phyloP scores from a whole-genome alignment of 805 yeast species.

The Maudiozyma barnettii region DNA sequence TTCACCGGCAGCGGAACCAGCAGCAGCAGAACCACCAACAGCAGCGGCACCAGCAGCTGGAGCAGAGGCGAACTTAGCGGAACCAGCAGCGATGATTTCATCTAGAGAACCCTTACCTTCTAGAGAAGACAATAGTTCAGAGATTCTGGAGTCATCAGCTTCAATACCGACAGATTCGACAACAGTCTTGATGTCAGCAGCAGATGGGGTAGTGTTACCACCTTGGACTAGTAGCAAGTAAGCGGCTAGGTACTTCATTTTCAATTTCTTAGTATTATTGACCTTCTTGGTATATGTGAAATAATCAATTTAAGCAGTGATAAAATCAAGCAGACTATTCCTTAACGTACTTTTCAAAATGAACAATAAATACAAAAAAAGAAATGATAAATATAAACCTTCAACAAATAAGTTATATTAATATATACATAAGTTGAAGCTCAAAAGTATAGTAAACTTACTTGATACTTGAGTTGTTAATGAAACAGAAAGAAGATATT shows the following conservation, averaged over 20 bases:
- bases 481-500: too few relatives aligned
- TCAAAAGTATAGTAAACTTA: background rate
- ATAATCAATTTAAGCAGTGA: constrained; percentile 30
- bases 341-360: constrained; percentile 12
- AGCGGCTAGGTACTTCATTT: constrained; percentile 84
- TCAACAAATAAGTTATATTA: background rate
- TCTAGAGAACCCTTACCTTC: constrained; percentile 72
- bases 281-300: constrained; percentile 16
- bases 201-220: constrained; percentile 77
- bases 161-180: constrained; percentile 72
- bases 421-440: background rate
- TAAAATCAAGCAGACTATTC: constrained; percentile 32
- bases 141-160: constrained; percentile 68
- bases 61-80: constrained; percentile 39
- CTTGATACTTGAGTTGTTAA: too few relatives aligned
- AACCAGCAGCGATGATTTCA: constrained; percentile 51
- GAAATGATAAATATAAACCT: background rate
- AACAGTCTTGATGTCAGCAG: constrained; percentile 62
- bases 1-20: constrained; percentile 38
- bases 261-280: background rate
- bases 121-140: constrained; percentile 61
- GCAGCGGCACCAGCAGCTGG: constrained; percentile 36
- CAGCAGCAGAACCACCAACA: constrained; percentile 36
- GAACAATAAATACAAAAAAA: background rate
- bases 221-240: constrained; percentile 82